A percentile compares a stretch with the other conserved stretches of the same genome.
phyloP scores from a whole-genome alignment of 1,284 basidiomycete species.

The Cryptococcus hybrid region DNA sequence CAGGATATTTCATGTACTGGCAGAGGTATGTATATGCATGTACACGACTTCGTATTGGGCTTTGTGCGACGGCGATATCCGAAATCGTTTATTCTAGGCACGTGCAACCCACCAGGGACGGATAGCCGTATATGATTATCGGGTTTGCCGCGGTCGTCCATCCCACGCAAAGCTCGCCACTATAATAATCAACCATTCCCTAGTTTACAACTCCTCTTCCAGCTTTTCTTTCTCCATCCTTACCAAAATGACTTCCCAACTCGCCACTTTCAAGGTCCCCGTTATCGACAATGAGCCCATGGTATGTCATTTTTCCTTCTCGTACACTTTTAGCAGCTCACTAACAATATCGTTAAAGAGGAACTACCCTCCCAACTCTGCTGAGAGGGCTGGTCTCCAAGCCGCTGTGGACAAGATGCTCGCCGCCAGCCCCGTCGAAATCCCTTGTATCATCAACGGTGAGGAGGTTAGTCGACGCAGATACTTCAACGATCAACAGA shows the following conservation, averaged over 20 bases:
- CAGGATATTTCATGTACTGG: no score
- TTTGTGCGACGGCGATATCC: neutral
- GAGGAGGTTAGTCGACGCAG: constrained; percentile 62
- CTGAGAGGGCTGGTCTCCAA: constrained; percentile 73
- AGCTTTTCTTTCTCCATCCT: no score
- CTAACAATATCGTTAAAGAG: constrained; percentile 14
- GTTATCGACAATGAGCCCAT: constrained; percentile 86
- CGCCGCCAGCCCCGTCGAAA: constrained; percentile 78
- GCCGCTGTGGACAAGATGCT: constrained; percentile 78
- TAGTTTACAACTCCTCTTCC: no score
- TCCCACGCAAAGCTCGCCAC: neutral
- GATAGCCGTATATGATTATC: neutral
- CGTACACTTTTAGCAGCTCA: neutral
- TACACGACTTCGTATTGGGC: neutral
- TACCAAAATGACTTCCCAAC: constrained; percentile 51
- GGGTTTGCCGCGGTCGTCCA: neutral
- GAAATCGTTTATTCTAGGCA: no score
- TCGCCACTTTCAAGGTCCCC: constrained; percentile 79
- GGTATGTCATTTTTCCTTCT: constrained; percentile 55
- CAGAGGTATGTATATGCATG: neutral
- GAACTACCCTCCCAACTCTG: constrained; percentile 71
- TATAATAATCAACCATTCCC: neutral
- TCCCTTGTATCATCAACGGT: constrained; percentile 91
- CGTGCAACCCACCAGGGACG: no score
- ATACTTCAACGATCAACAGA: neutral